Evolutionary conservation across 2,329 filamentous ascomycete species (phyloP), one percentile per base, ranked within the genome.

Genomic region (Bipolaris bicolor): DNA sequence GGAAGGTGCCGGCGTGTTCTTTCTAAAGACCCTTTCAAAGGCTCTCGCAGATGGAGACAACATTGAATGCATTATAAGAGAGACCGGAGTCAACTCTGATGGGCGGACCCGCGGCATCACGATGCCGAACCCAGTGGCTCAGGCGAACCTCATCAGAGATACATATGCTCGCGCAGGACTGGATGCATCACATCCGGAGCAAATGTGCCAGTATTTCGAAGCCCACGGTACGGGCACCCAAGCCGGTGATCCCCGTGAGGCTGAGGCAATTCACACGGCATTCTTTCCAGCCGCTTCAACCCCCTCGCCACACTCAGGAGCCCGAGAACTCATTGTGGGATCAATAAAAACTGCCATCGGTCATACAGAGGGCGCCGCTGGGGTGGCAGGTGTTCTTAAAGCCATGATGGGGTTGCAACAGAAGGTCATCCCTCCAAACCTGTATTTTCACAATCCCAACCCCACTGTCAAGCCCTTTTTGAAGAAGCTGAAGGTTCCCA

Each of bases 1-100:
- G 10, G 85, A 87, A 49, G 84, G 84, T 0, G 69, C 84, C 13
- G 79, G 79, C 0, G 71, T 76, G 0, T 59, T 87, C 0, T 69
- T 86, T 0, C 60, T 88, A 0, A 87, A 87, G 67, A 74, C 67
- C 0, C 64, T 87, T 1, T 71, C 66, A 3, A 68, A 76, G 1
- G 86, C 86, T 0, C 54, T 87, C 3, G 68, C 55, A 0, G 78
- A 82, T 63, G 78, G 78, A 1, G 81, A 83, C 56, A 64, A 75
- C 5, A 79, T 84, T 22, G 75, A 80, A 33, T 76, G 75, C 40
- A 63, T 78, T 5, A 70, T 79, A 15, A 67, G 70, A 0, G 74
- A 71, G 33, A 77, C 73, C 1, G 74, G 70, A 3, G 52, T 72
- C 3, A 78, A 77, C 34, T 69, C 73, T 18, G 78, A 81, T 47